Evolutionary conservation across 352 stramenopile genomes (phyloP), one percentile per base, ranked within the genome.

Genomic region (Phytophthora sp.): DNA sequence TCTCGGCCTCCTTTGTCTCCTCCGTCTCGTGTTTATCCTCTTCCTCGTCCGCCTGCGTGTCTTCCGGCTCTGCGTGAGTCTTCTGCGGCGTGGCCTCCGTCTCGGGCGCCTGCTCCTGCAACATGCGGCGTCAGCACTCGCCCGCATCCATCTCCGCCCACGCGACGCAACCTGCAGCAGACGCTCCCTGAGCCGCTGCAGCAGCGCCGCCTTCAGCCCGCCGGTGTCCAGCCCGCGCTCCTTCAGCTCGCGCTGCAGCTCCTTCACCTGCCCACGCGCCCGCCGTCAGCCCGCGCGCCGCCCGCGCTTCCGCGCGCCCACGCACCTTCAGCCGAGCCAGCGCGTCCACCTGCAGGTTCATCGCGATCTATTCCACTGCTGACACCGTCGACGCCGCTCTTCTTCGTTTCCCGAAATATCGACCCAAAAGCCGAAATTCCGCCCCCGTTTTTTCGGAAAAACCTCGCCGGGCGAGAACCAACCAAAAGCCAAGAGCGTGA

Each of bases 231-330:
- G 61, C 17, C 66, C 58, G 4, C 65, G 66, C 43, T 81, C 74
- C 56, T 72, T 70, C 23, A 87, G 69, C 56, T 79, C 59, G 20
- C 58, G 50, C 43, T 84, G 75, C 18, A 87, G 63, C 53, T 87
- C 69, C 57, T 89, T 87, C 21, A 83, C 77, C 79, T 89, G 39
- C 20, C n/a, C n/a, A n/a, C n/a, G n/a, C n/a, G n/a, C 7, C 15
- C n/a, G n/a, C 18, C 37, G 37, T 24, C 37, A 43, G 17, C n/a
- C 17, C 9, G 37, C 37, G 17, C 12, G 6, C 17, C 17, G n/a
- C 6, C 1, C 13, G 35, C n/a, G 6, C 3, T n/a, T 21, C 3
- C 37, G 17, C 5, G 24, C 7, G 17, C 37, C n/a, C 18, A 20
- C 21, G 17, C 11, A 74, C 63, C 63, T 77, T 77, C 3, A 74